Conservation (phyloP, 768 basidiomycete genomes). For the Suillus brevipes region DNA sequence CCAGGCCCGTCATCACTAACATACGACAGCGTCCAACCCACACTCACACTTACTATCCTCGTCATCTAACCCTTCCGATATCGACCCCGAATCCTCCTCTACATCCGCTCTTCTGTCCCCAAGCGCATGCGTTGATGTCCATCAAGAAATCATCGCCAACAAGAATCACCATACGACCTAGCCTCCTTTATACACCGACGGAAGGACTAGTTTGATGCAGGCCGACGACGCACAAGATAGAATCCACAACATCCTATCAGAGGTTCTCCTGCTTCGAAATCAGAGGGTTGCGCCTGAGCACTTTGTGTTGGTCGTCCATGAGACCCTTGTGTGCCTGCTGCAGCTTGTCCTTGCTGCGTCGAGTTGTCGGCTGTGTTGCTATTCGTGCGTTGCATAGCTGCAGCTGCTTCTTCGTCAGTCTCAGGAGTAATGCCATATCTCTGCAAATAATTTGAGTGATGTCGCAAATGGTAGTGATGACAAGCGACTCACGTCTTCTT, state of each 20-base stretch:
- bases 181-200: too few species aligned
- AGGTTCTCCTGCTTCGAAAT: neutral
- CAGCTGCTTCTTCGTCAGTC: neutral
- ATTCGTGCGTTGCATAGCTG: neutral
- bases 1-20: too few species aligned
- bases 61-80: too few species aligned
- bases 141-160: too few species aligned
- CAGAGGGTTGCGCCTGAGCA: neutral
- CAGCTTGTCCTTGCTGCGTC: neutral
- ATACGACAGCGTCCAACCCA: too few species aligned
- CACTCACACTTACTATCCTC: too few species aligned
- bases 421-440: neutral
- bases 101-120: too few species aligned
- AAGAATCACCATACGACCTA: too few species aligned
- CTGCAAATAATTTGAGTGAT: neutral
- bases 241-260: neutral
- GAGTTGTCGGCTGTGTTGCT: neutral
- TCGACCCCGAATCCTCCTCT: too few species aligned
- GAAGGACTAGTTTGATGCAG: neutral
- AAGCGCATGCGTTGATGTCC: too few species aligned
- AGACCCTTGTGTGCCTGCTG: neutral
- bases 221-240: neutral
- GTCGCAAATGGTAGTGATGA: neutral
- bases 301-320: neutral
- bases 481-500: neutral